Evolutionary conservation across 495 filamentous ascomycete species (phyloP), one percentile per base, ranked within the genome.

Genomic region (Aspergillus sclerotioniger): DNA sequence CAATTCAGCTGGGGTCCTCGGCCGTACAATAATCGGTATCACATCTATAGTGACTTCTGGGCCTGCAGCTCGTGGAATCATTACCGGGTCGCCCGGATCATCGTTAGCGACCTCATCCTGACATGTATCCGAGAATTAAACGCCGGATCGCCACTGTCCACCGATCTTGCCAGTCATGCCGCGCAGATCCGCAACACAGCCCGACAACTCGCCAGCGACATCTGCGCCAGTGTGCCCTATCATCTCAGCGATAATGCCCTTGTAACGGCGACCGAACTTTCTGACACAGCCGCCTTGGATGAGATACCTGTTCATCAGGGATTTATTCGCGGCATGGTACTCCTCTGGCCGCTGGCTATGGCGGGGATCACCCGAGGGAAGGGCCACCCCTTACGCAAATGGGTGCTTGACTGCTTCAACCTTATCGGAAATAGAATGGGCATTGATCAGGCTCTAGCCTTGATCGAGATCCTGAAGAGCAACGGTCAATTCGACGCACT

Each of bases 11-110:
- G 66, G 17, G 72, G 71, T 6, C 56, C 71, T 17, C 21, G 48
- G 12, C 64, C 64, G 1, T 86, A 84, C 59, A 77, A 81, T 43
- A 77, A 81, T 32, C 72, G 76, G 55, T 89, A 86, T 62, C 84
- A 89, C 61, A 64, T 78, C 15, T 89, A 89, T 62, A 63, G 63
- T 5, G 78, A 80, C 51, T 75, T 82, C 41, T 87, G 83, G 82
- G 70, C 78, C 28, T 77, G 77, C 15, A 74, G 80, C 20, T 73
- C 81, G 25, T 86, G 82, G 81, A 89, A 86, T 54, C 78, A 85
- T 52, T 87, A 84, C 61, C 83, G 87, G 31, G 82, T 80, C 67
- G 76, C 82, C 2, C 81, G 83, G 28, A 81, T 87, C 43, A 63
- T 86, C 12, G 70, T 80, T 25, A 82, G 78, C 63, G 80, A 87